Evolutionary conservation across 176 grass and related monocot genomes (phyloP).

Genomic region (Oryza glaberrima): DNA sequence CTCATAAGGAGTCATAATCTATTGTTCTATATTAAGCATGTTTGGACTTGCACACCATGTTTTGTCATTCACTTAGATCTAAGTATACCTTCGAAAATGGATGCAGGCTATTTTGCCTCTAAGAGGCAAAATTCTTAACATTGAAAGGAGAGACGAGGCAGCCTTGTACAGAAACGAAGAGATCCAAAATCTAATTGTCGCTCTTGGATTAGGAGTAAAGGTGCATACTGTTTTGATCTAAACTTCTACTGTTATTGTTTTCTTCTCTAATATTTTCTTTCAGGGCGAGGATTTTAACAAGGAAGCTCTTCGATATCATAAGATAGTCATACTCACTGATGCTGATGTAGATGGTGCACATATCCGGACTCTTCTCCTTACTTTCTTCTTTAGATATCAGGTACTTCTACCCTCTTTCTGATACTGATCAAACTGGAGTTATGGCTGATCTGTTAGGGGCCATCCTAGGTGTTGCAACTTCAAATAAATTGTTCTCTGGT

Average conservation of each 20-base stretch:
- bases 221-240: slow-evolving; percentile 37
- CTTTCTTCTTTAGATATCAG: slow-evolving; percentile 99
- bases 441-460: slow-evolving; percentile 1
- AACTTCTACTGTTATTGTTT: slow-evolving; percentile 20
- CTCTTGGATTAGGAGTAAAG: slow-evolving; percentile 96
- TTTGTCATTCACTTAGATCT: slow-evolving; percentile 20
- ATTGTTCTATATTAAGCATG: slow-evolving; percentile 15
- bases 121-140: slow-evolving; percentile 97
- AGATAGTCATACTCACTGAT: slow-evolving; percentile 94
- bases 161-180: slow-evolving; percentile 99
- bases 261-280: slow-evolving; percentile 52
- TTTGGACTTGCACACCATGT: background rate
- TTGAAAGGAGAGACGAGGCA: slow-evolving; percentile 95
- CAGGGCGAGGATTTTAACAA: slow-evolving; percentile 99
- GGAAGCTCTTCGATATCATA: slow-evolving; percentile 93
- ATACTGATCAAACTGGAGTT: slow-evolving; percentile 1
- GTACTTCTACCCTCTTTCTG: slow-evolving; percentile 43
- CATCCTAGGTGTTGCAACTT: background rate
- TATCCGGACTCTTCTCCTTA: slow-evolving; percentile 94
- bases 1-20: background rate
- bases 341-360: slow-evolving; percentile 99
- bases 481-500: background rate
- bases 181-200: slow-evolving; percentile 98
- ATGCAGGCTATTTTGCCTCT: slow-evolving; percentile 94
- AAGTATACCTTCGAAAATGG: slow-evolving; percentile 43